Percentiles rank a stretch among this genome's conserved stretches.
phyloP scores from a whole-genome alignment of 768 basidiomycete species.

The Podaxis mareebaensis region DNA sequence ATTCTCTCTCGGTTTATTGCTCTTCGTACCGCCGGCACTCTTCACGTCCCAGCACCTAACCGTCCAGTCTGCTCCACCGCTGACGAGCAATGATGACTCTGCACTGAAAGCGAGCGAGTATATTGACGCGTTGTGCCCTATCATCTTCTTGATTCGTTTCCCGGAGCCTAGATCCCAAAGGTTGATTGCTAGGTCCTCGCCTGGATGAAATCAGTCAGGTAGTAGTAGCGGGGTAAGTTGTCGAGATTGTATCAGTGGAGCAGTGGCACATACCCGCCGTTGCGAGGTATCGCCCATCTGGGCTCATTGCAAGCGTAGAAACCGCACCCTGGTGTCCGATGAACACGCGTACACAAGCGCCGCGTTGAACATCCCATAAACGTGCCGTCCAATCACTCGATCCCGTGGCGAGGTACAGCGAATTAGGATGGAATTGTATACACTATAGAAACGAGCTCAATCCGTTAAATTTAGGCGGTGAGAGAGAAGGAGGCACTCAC shows the following conservation, averaged over 20 bases:
- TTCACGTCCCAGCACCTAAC: conserved; percentile 99
- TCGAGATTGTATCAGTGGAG: conserved; percentile 1
- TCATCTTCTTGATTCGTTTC: conserved; percentile 94
- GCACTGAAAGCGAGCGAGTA: conserved; percentile 91
- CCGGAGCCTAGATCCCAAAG: conserved; percentile 98
- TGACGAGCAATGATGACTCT: conserved; percentile 88
- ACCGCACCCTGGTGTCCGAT: conserved; percentile 92
- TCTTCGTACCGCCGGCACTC: conserved; percentile 61
- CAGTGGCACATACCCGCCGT: conserved; percentile 61
- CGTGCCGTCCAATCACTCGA: conserved; percentile 96
- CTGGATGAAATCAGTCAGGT: conserved; percentile 33
- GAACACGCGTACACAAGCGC: conserved; percentile 92
- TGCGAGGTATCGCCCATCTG: conserved; percentile 92
- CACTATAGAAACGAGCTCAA: conserved; percentile 52
- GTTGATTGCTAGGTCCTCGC: conserved; percentile 91
- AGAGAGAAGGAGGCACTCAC: conserved; percentile 50
- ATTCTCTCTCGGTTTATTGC: conserved; percentile 55
- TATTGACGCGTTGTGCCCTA: conserved; percentile 86
- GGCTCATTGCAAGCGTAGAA: conserved; percentile 84
- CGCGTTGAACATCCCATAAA: conserved; percentile 97
- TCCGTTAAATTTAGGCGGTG: conserved; percentile 2
- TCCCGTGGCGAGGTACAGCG: conserved; percentile 94
- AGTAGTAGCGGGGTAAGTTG: neutral
- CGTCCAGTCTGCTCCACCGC: conserved; percentile 92
- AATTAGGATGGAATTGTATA: conserved; percentile 96